phyloP scores from a whole-genome alignment of 177 flowering plant genomes.

The Vitis hybrid region DNA sequence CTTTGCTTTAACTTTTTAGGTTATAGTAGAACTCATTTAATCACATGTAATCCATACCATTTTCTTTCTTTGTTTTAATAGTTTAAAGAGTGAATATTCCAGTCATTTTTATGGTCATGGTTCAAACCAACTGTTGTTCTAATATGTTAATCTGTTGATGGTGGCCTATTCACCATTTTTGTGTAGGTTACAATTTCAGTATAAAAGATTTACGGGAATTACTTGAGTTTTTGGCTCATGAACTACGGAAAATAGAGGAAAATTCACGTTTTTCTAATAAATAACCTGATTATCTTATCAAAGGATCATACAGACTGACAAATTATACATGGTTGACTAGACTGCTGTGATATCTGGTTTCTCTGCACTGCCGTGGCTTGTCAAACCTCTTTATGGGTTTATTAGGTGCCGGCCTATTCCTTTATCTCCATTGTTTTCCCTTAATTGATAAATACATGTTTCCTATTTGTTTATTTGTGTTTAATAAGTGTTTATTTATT shows the following conservation, averaged over 20 bases:
- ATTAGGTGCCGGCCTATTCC: constrained; percentile 58
- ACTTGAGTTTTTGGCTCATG: too few species aligned
- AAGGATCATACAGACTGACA: constrained; percentile 29
- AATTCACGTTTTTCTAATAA: background rate
- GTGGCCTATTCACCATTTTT: too few species aligned
- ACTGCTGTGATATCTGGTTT: constrained; percentile 95
- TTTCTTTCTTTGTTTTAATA: background rate
- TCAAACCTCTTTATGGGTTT: constrained; percentile 96
- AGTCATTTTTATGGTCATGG: too few species aligned
- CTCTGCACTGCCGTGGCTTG: constrained; percentile 95
- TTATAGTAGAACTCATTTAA: background rate
- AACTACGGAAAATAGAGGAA: background rate
- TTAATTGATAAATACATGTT: background rate
- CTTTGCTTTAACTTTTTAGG: background rate
- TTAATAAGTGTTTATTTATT: constrained; percentile 14
- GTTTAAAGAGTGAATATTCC: too few species aligned
- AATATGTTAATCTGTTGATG: too few species aligned
- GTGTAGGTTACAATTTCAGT: background rate
- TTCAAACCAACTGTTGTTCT: too few species aligned
- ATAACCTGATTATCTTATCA: background rate
- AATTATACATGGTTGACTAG: constrained; percentile 57
- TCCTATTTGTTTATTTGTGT: constrained; percentile 4
- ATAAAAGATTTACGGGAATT: background rate
- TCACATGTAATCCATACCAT: background rate
- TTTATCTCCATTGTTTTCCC: background rate